Evolutionary conservation across 345 rosid species (phyloP).

Genomic region (Raphanus sativus): DNA sequence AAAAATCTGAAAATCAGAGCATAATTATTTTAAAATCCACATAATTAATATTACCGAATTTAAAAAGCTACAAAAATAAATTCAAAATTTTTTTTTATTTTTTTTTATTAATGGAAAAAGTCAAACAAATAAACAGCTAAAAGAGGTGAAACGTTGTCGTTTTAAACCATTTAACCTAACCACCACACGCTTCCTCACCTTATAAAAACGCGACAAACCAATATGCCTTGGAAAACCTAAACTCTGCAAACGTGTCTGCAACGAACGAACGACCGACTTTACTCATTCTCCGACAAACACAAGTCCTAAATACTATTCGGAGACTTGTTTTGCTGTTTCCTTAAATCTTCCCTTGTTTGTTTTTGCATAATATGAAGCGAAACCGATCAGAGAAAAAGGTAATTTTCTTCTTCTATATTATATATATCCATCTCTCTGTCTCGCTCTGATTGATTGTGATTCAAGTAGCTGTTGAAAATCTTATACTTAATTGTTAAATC

Average conservation of each 20-base stretch:
- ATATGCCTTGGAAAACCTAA: background rate
- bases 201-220: conserved; percentile 6
- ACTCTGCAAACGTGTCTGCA: background rate
- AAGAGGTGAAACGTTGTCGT: background rate
- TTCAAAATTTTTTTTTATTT: background rate
- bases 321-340: background rate
- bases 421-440: background rate
- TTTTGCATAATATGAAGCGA: conserved; percentile 18
- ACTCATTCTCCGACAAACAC: background rate
- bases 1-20: too few relatives aligned
- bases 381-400: conserved; percentile 6
- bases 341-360: conserved; percentile 2
- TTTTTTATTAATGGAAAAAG: background rate
- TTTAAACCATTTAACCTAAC: background rate
- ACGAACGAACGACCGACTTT: background rate
- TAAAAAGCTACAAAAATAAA: too few relatives aligned
- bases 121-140: too few relatives aligned
- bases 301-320: background rate
- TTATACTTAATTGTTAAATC: background rate
- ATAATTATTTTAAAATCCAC: too few relatives aligned
- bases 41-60: too few relatives aligned
- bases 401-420: background rate
- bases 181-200: background rate
- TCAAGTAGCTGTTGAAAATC: background rate
- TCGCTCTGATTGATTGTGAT: background rate